Conservation (phyloP, 306 rosid genomes). For the Begonia peltatifolia region DNA sequence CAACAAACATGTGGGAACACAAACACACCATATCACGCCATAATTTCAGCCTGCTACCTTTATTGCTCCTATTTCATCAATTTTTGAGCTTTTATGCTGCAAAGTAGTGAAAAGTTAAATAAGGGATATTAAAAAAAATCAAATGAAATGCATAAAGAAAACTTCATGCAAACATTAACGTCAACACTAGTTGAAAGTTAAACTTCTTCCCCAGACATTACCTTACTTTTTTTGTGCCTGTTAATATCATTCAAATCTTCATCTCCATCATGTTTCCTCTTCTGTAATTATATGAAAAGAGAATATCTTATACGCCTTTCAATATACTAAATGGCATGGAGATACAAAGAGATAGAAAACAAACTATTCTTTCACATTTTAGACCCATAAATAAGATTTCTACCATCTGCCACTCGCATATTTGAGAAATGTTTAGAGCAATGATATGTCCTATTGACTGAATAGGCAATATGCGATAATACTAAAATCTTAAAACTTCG, state of each 20-base stretch:
- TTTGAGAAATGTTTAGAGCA: neutral
- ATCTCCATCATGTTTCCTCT: slow-evolving; percentile 84
- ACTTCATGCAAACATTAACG: slow-evolving; percentile 14
- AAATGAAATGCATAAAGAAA: neutral
- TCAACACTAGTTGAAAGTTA: slow-evolving; percentile 2
- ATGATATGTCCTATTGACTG: too few relatives aligned
- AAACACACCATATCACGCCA: slow-evolving; percentile 30
- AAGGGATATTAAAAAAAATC: slow-evolving; percentile 7
- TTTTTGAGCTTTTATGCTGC: slow-evolving; percentile 90
- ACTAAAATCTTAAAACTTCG: too few relatives aligned
- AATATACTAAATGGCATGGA: neutral
- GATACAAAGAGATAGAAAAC: neutral
- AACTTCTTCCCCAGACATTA: slow-evolving; percentile 27
- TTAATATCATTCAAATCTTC: slow-evolving; percentile 74
- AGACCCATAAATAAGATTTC: neutral
- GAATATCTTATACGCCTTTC: too few relatives aligned
- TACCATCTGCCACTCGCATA: neutral
- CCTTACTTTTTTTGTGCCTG: slow-evolving; percentile 98
- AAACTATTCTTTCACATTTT: neutral
- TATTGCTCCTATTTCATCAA: slow-evolving; percentile 75
- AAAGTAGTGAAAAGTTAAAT: slow-evolving; percentile 13
- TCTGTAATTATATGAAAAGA: neutral
- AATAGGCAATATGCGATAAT: too few relatives aligned
- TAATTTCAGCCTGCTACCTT: slow-evolving; percentile 72
- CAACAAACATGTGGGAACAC: slow-evolving; percentile 52